Percentiles rank a stretch among this genome's conserved stretches.
Conservation (phyloP, 2,329 filamentous ascomycete genomes). For the Ambrosiella xylebori region DNA sequence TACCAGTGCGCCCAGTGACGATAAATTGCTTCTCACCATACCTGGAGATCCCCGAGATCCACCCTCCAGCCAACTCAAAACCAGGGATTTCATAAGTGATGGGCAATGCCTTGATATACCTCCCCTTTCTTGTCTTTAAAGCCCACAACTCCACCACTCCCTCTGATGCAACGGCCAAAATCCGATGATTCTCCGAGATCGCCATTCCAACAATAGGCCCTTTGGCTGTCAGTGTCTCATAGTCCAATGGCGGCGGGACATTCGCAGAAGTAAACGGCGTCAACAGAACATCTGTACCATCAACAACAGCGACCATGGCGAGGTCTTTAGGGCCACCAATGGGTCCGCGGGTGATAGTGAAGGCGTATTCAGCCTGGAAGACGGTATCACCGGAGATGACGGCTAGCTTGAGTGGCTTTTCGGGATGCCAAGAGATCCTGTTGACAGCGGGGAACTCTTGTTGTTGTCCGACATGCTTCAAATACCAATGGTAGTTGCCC, state of each 20-base stretch:
- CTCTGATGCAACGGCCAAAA: constrained; percentile 56
- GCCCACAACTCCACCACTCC: constrained; percentile 49
- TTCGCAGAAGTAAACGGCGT: constrained; percentile 74
- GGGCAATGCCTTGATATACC: constrained; percentile 15
- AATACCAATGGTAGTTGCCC: constrained; percentile 95
- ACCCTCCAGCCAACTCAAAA: not conserved
- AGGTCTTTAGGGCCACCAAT: constrained; percentile 55
- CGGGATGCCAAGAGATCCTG: constrained; percentile 61
- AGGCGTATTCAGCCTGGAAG: constrained; percentile 39
- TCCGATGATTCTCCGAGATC: constrained; percentile 46
- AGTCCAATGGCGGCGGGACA: constrained; percentile 81
- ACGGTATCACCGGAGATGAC: constrained; percentile 24
- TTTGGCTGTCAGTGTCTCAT: constrained; percentile 51
- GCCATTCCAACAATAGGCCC: constrained; percentile 56
- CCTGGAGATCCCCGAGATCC: constrained; percentile 3
- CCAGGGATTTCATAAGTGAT: not conserved
- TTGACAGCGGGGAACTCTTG: constrained; percentile 22
- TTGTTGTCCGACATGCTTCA: constrained; percentile 67
- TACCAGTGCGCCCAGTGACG: not conserved
- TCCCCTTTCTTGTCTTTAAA: constrained; percentile 44
- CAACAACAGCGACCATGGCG: constrained; percentile 67
- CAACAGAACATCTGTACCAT: constrained; percentile 62
- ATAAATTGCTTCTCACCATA: constrained; percentile 2
- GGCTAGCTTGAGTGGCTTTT: constrained; percentile 57
- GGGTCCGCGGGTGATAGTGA: constrained; percentile 51